These are phyloP conservation scores for Fraxinus xanthoxyloides DNA, from an alignment of 305 asterid species.

Conservation along the genomic window DNA sequence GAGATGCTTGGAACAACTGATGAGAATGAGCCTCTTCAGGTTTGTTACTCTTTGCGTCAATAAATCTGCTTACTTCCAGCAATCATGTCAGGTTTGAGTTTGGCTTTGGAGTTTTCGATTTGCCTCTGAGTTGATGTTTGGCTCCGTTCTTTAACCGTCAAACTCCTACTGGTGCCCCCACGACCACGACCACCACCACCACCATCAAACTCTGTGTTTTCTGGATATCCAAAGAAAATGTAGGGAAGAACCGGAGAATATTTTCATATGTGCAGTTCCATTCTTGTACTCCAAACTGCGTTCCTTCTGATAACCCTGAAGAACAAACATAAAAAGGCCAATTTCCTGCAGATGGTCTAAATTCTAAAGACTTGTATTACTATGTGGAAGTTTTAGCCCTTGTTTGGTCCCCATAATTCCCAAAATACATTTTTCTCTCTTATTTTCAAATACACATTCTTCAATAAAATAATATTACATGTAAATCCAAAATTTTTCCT, in stretches of 20 bases:
- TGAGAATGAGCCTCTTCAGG: constrained; percentile 76
- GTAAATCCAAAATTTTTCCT: too few species aligned
- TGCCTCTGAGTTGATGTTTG: neutral
- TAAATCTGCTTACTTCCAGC: neutral
- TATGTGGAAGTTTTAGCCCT: neutral
- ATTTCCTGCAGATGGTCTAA: neutral
- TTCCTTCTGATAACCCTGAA: neutral
- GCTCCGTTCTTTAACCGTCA: neutral
- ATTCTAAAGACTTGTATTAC: neutral
- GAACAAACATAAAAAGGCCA: neutral
- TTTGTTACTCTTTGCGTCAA: constrained; percentile 11
- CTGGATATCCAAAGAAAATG: neutral
- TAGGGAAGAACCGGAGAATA: neutral
- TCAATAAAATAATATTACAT: too few species aligned
- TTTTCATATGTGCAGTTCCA: neutral
- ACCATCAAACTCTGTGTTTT: neutral
- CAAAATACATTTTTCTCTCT: too few species aligned
- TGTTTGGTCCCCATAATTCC: too few species aligned
- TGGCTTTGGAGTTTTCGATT: neutral
- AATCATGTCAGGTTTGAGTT: neutral
- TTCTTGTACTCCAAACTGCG: neutral
- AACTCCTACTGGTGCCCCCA: too few species aligned
- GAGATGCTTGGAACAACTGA: constrained; percentile 73
- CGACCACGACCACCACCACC: too few species aligned
- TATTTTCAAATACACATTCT: too few species aligned